Evolutionary conservation across 1,139 yeast species (phyloP), one percentile per base, ranked within the genome.

Genomic region (Magnusiomyces suaveolens): DNA sequence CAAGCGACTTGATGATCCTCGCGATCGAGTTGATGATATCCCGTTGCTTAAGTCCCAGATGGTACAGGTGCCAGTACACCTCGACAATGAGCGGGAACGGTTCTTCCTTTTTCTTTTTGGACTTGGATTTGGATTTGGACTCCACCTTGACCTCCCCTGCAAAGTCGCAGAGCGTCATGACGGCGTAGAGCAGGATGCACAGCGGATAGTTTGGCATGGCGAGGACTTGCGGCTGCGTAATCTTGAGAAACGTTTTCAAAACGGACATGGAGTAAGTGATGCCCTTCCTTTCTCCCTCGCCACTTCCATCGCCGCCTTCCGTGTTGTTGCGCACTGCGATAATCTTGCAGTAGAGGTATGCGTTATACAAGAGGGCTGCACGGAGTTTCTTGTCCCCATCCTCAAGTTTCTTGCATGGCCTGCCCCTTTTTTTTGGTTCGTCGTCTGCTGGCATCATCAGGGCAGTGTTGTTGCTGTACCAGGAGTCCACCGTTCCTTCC

Each of bases 1-100:
- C 77, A 29, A 79, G 64, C 39, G 75, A 71, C 59, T 75, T 75
- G 50, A 79, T 75, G 51, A 79, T 75, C 52, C 72, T 72, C 1
- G 82, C 81, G 46, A 79, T 79, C 2, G 80, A 76, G 56, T 76
- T 80, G 0, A 81, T 78, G 3, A 80, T 80, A 62, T 78, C 82
- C 57, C 78, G 77, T 58, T 73, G 70, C 56, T 73, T 73, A 57
- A 77, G 80, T 1, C 82, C 82, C 56, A 77, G 74, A 33, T 77
- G 74, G 57, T 76, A 77, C 57, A 79, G 63, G 59, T 77, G 79
- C 82, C 82, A 79, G 60, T 79, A 79, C 6, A 76, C 74, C 55
- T 72, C 70, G 0, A 81, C 73, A 49, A 80, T 77, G 23, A 77
- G 62, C 55, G 70, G 75, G 43, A 79, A 59, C 1, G 60, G 10